Percentiles rank a stretch among this genome's conserved stretches.
These are phyloP conservation scores for Ophiocordyceps camponoti-rufipedis DNA, from an alignment of 2,329 filamentous ascomycete species.

Conservation along the genomic window DNA sequence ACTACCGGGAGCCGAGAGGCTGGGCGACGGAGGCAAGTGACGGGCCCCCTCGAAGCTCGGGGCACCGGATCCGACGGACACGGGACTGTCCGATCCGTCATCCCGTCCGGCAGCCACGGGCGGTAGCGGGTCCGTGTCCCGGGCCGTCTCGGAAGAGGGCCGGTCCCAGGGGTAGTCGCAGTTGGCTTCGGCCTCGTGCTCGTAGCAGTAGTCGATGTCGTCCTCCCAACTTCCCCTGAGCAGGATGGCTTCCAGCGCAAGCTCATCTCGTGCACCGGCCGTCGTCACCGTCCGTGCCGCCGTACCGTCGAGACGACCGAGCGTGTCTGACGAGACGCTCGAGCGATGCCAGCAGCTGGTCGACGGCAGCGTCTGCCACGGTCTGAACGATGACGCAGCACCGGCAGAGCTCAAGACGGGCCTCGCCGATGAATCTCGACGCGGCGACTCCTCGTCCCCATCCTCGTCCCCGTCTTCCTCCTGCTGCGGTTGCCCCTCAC, in stretches of 20 bases:
- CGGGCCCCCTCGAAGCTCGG: too few relatives aligned
- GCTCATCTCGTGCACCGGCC: conserved; percentile 1
- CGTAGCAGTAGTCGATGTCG: conserved; percentile 53
- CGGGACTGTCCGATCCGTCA: too few relatives aligned
- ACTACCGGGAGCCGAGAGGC: conserved; percentile 42
- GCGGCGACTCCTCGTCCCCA: background rate
- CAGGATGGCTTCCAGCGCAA: conserved; percentile 8
- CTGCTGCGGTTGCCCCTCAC: too few relatives aligned
- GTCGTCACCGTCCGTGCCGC: conserved; percentile 9
- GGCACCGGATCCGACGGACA: too few relatives aligned
- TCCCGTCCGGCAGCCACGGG: too few relatives aligned
- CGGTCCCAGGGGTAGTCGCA: conserved; percentile 50
- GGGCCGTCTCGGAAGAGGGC: conserved; percentile 27
- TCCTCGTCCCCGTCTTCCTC: background rate
- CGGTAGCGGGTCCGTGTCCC: conserved; percentile 2
- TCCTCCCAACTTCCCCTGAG: conserved; percentile 43
- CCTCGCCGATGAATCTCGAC: background rate
- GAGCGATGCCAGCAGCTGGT: background rate
- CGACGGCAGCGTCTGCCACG: too few relatives aligned
- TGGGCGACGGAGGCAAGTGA: conserved; percentile 29
- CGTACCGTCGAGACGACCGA: conserved; percentile 25
- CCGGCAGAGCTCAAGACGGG: background rate
- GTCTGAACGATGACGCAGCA: background rate
- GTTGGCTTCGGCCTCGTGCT: conserved; percentile 47
- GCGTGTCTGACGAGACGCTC: conserved; percentile 33